Evolutionary conservation across 805 yeast genomes (phyloP), one percentile per base, ranked within the genome.

Genomic region (Danielozyma ontarioensis): DNA sequence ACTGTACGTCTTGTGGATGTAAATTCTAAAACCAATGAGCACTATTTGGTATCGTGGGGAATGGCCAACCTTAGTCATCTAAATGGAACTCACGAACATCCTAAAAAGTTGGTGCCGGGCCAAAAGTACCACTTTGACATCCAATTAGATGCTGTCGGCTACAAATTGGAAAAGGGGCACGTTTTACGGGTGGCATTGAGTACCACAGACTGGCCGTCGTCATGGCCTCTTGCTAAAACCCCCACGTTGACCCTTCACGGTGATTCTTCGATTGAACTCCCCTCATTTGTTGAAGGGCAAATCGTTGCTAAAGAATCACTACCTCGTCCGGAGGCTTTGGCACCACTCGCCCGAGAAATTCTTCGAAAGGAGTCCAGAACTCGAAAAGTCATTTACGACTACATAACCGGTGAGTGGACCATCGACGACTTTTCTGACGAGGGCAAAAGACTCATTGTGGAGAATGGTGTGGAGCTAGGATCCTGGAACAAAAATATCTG

Each of bases 151-250:
- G 69, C 66, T 5, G 35, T 66, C 11, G 73, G 73, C 26, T 47
- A 59, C 31, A 56, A 56, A 23, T 36, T 57, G 10, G 47, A 37
- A 7, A 49, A 50, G 29, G 71, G 70, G 7, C 72, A 69, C 39
- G 55, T 45, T 28, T 35, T 69, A 15, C 53, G 66, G 40, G 43
- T 68, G 10, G 66, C 70, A 0, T 51, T 69, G 28, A 65, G 72
- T 5, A 55, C 73, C 1, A 55, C 68, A 22, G 73, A 68, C 39
- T 69, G 74, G 74, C 73, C 74, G 8, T 70, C 64, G 34, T 55
- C 56, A 22, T 69, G 74, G 74, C 74, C 74, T 18, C 48, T 60
- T 0, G 56, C 70, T 4, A 68, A 62, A 41, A 62, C 56, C 5
- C 68, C 72, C 32, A 56, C 53, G 2, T 40, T 68, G 25, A 56